Conservation (phyloP, 2,329 filamentous ascomycete species). For the Sporothrix globosa region DNA sequence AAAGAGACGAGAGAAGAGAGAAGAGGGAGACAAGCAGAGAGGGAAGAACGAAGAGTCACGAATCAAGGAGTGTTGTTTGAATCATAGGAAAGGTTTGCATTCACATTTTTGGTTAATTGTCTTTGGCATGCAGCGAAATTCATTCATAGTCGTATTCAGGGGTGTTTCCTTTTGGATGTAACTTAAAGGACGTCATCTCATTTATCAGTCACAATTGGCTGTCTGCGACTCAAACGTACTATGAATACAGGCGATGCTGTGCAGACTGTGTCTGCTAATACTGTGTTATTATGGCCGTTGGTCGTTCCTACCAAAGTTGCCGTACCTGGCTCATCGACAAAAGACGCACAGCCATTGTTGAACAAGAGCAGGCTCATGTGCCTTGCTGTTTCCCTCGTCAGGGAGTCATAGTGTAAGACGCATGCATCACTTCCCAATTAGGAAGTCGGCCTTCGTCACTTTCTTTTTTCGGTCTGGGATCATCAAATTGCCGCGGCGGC, state of each 20-base stretch:
- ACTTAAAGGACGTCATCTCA: not conserved
- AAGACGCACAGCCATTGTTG: not conserved
- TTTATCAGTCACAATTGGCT: not conserved
- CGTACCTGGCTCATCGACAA: not conserved
- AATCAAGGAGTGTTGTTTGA: not conserved
- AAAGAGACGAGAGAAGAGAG: not conserved
- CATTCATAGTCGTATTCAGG: slow-evolving; percentile 3
- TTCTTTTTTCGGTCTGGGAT: slow-evolving; percentile 23
- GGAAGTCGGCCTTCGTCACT: slow-evolving; percentile 5
- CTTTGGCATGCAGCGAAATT: slow-evolving; percentile 22
- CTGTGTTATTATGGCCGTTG: not conserved
- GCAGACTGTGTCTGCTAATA: not conserved
- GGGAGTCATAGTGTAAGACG: slow-evolving; percentile 23
- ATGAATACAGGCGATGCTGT: not conserved
- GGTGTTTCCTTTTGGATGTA: not conserved
- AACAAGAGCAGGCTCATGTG: not conserved
- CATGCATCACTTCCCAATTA: slow-evolving; percentile 16
- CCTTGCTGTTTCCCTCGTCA: not conserved
- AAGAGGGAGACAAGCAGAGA: not conserved
- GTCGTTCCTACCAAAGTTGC: slow-evolving; percentile 1
- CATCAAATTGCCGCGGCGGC: slow-evolving; percentile 16
- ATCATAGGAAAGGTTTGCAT: not conserved
- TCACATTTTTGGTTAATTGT: not conserved
- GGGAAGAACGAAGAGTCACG: not conserved
- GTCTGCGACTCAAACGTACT: not conserved